Base-by-base conservation (phyloP, 768 basidiomycete genomes). In the Lentinula raphanica region DNA sequence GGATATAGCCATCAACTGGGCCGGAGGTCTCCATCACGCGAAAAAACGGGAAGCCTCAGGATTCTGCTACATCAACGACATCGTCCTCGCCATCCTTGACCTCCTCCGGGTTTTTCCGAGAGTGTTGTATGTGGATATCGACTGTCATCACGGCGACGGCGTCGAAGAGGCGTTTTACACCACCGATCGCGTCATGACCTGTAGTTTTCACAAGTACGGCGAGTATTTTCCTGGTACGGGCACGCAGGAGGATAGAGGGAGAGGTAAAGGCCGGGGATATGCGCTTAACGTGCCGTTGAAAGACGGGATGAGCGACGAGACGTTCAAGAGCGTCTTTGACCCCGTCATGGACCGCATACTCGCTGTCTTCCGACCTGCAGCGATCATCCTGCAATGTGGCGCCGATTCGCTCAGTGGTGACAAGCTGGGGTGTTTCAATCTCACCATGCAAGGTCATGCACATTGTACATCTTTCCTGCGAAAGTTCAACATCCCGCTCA, bases 81-180 rank as follows among this genome's bases (percentile, higher is more conserved):
- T 98, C 68, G 94, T 97, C 0, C 86, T 98, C 25, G 89, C 86
- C 44, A 96, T 97, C 38, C 80, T 99, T 49, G 96, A 97, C 70
- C 85, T 99, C 7, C 76, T 96, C n/a, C 84, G 94, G 63, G 83
- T 78, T 56, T 85, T 85, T 66, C 80, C 91, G 2, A 87, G 97
- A 54, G 96, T 99, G 15, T 76, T 99, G 29, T 98, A 99, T 69
- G 88, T 99, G 71, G 96, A 99, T 73, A 94, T 98, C 59, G 97
- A 98, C 71, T 94, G 94, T 51, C 97, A 98, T 69, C 97, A 99
- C 70, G 96, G 97, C 17, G 97, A 98, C 68, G 96, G 96, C 13
- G 97, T 98, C 32, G 97, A 99, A 66, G 97, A 98, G 68, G 97
- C 96, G 2, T 98, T 98, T 76, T 98, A 97, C 70, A 95, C 92